Evolutionary conservation across 257 asterid species (phyloP), one percentile per base, ranked within the genome.

Genomic region (Dorcoceras hygrometricum): DNA sequence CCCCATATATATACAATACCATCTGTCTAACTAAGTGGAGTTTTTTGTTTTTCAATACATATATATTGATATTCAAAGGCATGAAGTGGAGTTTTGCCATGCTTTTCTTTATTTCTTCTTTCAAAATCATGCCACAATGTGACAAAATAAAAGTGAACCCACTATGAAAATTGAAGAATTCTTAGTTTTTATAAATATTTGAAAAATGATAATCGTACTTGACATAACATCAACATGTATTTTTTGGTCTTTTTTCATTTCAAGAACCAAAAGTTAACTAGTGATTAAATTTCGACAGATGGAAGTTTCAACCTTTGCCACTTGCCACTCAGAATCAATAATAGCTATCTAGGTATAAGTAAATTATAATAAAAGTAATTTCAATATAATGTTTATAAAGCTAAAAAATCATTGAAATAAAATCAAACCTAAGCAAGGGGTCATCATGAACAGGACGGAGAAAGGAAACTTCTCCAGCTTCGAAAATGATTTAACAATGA

Each of bases 391-490:
- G n/a, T n/a, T n/a, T n/a, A n/a, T n/a, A n/a, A n/a, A 58, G 71
- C 27, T 10, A 32, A 56, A 69, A 63, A 20, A 34, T 24, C 43
- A 54, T 34, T 59, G 50, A 56, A 7, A 63, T 23, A 70, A n/a
- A n/a, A n/a, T n/a, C n/a, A n/a, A n/a, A n/a, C n/a, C n/a, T 51
- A 73, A 71, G 72, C 74, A 54, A 18, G 19, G 39, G 14, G 69
- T 71, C 46, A 73, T 76, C 50, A 77, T 76, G 68, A 59, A 12
- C 25, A 59, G 57, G 76, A 63, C 12, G 75, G 75, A 69, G 25
- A 25, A 39, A 43, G 22, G 57, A 66, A 29, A 29, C 57, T 51
- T 63, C 23, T 55, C 6, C 71, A 63, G 5, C 3, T 19, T 61
- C 32, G 8, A 19, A 32, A 61, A 59, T 28, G 19, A 59, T 31